Base-by-base conservation (phyloP, 2,329 filamentous ascomycete species). In the Diaporthe aspalathi region DNA sequence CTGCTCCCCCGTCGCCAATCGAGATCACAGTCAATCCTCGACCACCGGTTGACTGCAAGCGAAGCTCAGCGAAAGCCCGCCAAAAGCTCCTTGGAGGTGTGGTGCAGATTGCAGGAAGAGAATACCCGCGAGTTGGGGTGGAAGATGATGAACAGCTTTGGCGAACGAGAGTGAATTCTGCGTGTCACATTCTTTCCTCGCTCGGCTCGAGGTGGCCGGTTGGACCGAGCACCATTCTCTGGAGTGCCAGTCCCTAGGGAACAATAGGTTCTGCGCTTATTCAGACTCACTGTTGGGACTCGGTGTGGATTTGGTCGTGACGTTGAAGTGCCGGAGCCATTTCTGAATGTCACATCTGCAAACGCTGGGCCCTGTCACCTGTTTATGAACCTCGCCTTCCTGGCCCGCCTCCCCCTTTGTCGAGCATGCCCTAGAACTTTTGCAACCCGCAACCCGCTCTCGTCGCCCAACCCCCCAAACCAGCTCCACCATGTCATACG, bases 401-500 rank as follows among this genome's bases (percentile, higher is more conserved):
- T 71, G 56, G 40, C 7, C 50, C 12, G 17, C 27, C 52, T 40
- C 56, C 43, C 56, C 43, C 16, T 66, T 27, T 63, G 57, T 45
- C 22, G 54, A 56, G 49, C 40, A 68, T 73, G 71, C 47, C 27
- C 38, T 69, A 56, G 40, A 65, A 60, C 43, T 50, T 29, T 40
- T 68, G 52, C 43, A 38, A 45, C n/a, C 45, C n/a, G 24, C 66
- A 56, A 68, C 49, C 45, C 43, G 50, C 17, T 22, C 6, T 43
- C 29, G 12, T 29, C 52, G n/a, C 29, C 38, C 66, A 54, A 52
- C 20, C 32, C 54, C 68, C 53, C 32, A 35, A 24, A 50, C 45
- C n/a, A 62, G 71, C 57, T 72, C 71, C 73, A 79, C 65, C 77
- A 88, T 87, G 85, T 83, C 84, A 72, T 83, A 85, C 77, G 85